Base-by-base conservation (phyloP, 2,329 filamentous ascomycete species). In the Cercospora citrullina region DNA sequence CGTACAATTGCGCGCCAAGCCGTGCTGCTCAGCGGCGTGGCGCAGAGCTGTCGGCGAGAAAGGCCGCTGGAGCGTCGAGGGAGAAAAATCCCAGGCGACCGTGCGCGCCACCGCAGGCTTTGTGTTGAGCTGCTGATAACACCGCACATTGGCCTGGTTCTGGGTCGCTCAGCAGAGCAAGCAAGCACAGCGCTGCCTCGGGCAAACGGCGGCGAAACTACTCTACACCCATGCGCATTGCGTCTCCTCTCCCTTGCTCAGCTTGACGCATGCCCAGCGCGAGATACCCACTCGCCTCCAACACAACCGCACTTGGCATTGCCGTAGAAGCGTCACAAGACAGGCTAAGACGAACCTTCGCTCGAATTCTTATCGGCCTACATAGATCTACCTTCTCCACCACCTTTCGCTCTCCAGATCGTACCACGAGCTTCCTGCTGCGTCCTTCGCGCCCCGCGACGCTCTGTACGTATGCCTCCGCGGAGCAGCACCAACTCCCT, bases 371-470 rank as follows among this genome's bases (percentile, higher is more conserved):
- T 62, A 45, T 58, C 51, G 30, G 60, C 23, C 30, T 66, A 28
- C 14, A 53, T 28, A 36, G 9, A 42, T 63, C 60, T 23, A 12
- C 62, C 33, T 26, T 23, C 59, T 26, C 53, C 28, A 28, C 18
- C 14, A 51, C 61, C 31, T 28, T 30, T 36, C 30, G 10, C 23
- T 10, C 57, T 33, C 61, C 30, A 28, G 31, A 64, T 31, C 39
- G n/a, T 63, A 73, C 73, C 74, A 73, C 67, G 63, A 53, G 65
- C 66, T 70, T 68, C 71, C 64, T 42, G 75, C 75, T 75, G 75
- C 76, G 76, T 76, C 76, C 76, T 77, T 76, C 77, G 75, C 73
- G 75, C 77, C 75, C 72, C 65, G 63, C 71, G 66, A 23, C 53
- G 53, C 57, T 63, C 71, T 73, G 69, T 67, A 30, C 53, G 53